A percentile compares a stretch with the other conserved stretches of the same genome.
These are phyloP conservation scores for Fagopyrum esculentum DNA, from an alignment of 148 eudicot genomes.

Conservation along the genomic window DNA sequence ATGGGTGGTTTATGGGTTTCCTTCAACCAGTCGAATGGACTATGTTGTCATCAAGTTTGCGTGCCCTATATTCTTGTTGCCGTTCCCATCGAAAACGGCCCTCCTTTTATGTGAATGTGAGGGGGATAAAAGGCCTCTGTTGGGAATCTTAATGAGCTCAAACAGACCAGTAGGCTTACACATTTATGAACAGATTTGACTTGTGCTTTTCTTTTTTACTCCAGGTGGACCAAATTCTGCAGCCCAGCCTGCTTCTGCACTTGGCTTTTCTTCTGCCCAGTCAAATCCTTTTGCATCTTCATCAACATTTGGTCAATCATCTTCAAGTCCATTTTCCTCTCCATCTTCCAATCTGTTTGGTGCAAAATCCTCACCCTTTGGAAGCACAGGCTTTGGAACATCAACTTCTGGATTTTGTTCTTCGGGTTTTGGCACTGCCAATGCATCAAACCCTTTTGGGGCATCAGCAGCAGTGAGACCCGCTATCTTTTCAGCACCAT, in stretches of 20 bases:
- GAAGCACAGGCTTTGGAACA: slow-evolving; percentile 46
- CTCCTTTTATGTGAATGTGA: neutral
- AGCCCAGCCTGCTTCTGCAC: slow-evolving; percentile 46
- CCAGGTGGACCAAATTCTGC: slow-evolving; percentile 88
- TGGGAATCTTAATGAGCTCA: no score
- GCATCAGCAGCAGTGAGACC: slow-evolving; percentile 51
- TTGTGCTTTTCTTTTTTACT: neutral
- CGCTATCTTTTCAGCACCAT: slow-evolving; percentile 49
- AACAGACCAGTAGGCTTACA: neutral
- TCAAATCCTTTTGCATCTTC: slow-evolving; percentile 47
- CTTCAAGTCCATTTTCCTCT: slow-evolving; percentile 61
- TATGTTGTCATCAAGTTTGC: no score
- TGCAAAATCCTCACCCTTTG: slow-evolving; percentile 48
- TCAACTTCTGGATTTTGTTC: slow-evolving; percentile 45
- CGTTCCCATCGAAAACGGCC: no score
- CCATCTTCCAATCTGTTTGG: slow-evolving; percentile 67
- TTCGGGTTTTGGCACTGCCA: slow-evolving; percentile 50
- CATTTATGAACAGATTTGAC: neutral
- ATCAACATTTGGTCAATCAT: slow-evolving; percentile 56
- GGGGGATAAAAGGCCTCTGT: no score
- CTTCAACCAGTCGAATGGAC: no score
- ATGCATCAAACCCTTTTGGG: slow-evolving; percentile 54
- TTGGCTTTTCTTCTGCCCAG: slow-evolving; percentile 36
- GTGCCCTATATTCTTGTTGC: no score
- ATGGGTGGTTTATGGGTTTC: neutral